Evolutionary conservation across 2,329 filamentous ascomycete species (phyloP).

Genomic region (Exutisphaerella laricina): DNA sequence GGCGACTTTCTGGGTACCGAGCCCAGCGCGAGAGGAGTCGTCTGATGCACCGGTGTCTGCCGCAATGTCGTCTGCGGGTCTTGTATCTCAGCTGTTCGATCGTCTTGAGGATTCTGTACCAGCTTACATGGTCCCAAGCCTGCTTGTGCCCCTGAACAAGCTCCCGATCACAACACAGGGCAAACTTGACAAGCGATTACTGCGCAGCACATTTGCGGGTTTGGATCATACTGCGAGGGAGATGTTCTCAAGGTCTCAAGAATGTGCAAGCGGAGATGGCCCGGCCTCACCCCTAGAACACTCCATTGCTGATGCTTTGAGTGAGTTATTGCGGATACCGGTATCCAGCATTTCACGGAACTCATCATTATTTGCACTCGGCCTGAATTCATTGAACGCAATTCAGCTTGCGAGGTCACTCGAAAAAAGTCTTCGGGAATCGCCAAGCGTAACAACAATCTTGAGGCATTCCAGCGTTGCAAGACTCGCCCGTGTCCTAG

Average conservation of each 20-base stretch:
- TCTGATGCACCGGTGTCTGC: constrained; percentile 3
- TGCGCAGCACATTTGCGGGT: constrained; percentile 46
- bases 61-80: neutral
- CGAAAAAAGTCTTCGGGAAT: constrained; percentile 42
- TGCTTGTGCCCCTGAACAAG: constrained; percentile 61
- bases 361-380: constrained; percentile 70
- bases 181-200: constrained; percentile 60
- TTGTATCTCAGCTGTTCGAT: constrained; percentile 45
- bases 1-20: constrained; percentile 64
- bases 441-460: constrained; percentile 62
- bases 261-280: constrained; percentile 33
- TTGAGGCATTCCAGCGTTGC: constrained; percentile 62
- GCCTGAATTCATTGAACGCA: constrained; percentile 61
- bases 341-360: constrained; percentile 51
- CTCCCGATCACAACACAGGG: constrained; percentile 70
- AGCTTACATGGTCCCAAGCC: constrained; percentile 72
- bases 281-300: constrained; percentile 54
- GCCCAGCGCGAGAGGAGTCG: neutral
- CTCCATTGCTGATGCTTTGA: constrained; percentile 51
- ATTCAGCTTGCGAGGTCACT: constrained; percentile 63
- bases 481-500: constrained; percentile 41
- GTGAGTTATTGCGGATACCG: constrained; percentile 45
- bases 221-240: constrained; percentile 47
- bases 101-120: constrained; percentile 55
- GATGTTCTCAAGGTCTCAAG: constrained; percentile 30